Conservation (phyloP, 1,284 basidiomycete species). For the Meripilus lineatus region DNA sequence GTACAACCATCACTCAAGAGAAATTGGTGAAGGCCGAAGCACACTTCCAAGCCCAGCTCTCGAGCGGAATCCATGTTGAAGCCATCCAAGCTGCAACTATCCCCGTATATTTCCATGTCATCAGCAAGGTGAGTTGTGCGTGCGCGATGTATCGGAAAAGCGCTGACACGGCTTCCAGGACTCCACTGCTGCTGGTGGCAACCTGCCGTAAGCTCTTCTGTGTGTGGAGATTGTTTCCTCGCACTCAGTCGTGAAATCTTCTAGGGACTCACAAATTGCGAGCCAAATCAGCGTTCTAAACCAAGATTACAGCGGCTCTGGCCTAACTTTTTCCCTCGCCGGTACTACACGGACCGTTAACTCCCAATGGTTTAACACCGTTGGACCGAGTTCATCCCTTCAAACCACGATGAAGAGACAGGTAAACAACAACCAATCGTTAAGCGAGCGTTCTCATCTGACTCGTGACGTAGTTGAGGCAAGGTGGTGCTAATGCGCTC, state of each 20-base stretch:
- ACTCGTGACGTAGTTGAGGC: too few species aligned
- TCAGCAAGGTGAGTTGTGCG: constrained; percentile 28
- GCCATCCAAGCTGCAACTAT: constrained; percentile 28
- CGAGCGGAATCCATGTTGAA: constrained; percentile 23
- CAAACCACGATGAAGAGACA: constrained; percentile 48
- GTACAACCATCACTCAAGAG: constrained; percentile 32
- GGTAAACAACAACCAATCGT: not conserved
- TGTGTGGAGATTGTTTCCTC: too few species aligned
- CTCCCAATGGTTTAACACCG: constrained; percentile 43
- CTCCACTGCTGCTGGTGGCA: constrained; percentile 35
- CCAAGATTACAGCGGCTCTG: constrained; percentile 36
- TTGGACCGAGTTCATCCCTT: constrained; percentile 31
- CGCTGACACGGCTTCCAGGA: constrained; percentile 17
- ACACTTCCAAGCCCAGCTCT: constrained; percentile 33
- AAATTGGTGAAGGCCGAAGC: constrained; percentile 34
- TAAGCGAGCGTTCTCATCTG: too few species aligned
- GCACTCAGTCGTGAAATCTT: not conserved
- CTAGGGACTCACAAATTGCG: constrained; percentile 33
- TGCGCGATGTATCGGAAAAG: not conserved
- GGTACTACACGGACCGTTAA: constrained; percentile 42
- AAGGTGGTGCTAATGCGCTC: constrained; percentile 37
- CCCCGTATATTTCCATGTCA: constrained; percentile 45
- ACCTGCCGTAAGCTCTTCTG: constrained; percentile 34
- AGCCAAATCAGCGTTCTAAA: constrained; percentile 46
- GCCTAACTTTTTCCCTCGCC: constrained; percentile 41